phyloP scores from a whole-genome alignment of 257 asterid species.

The Avicennia marina region DNA sequence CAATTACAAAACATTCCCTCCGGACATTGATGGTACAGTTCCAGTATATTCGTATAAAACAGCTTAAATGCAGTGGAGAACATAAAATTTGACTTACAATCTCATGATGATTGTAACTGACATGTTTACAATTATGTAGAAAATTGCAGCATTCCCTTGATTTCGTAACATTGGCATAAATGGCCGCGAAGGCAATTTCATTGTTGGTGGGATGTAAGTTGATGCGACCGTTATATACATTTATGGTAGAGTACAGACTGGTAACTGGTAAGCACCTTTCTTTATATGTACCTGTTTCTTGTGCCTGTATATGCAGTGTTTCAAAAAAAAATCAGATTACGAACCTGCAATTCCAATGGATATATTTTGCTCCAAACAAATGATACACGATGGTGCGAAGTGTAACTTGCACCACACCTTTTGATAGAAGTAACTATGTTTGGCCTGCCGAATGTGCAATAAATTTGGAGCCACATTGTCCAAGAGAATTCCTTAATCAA shows the following conservation, averaged over 20 bases:
- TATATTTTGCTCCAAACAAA: too few relatives aligned
- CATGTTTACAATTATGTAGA: slow-evolving; percentile 12
- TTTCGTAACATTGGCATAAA: slow-evolving; percentile 19
- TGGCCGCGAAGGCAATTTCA: neutral
- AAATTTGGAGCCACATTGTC: too few relatives aligned
- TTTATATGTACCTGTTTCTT: slow-evolving; percentile 26
- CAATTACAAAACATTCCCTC: too few relatives aligned
- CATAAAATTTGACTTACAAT: neutral
- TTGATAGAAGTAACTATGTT: too few relatives aligned
- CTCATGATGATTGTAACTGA: slow-evolving; percentile 3
- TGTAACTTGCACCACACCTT: too few relatives aligned
- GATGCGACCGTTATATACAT: slow-evolving; percentile 20
- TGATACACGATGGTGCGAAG: too few relatives aligned
- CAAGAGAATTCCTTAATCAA: too few relatives aligned
- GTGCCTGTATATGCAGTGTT: slow-evolving; percentile 22
- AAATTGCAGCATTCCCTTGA: slow-evolving; percentile 15
- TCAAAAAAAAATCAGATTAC: slow-evolving; percentile 20
- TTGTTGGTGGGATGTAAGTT: slow-evolving; percentile 12
- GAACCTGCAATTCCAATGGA: slow-evolving; percentile 13
- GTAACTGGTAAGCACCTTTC: slow-evolving; percentile 7
- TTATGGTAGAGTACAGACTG: slow-evolving; percentile 11
- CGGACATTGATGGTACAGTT: too few relatives aligned
- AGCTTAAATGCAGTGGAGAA: too few relatives aligned
- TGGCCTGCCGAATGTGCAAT: too few relatives aligned
- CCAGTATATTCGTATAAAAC: too few relatives aligned